Evolutionary conservation across 2,329 filamentous ascomycete genomes (phyloP).

Genomic region (Bertia moriformis): DNA sequence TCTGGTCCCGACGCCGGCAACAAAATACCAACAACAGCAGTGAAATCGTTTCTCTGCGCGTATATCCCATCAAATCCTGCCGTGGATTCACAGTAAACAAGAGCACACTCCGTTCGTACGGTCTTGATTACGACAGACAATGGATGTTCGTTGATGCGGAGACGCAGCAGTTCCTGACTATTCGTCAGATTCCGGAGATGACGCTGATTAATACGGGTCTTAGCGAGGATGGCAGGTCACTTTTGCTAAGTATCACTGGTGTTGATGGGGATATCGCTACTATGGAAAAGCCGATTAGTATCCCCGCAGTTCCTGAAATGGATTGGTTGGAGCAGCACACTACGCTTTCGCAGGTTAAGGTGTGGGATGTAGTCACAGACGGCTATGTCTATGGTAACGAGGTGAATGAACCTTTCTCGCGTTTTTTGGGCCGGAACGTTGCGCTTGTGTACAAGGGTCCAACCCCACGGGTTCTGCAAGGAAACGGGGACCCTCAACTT

Average conservation of each 20-base stretch:
- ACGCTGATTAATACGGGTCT: slow-evolving; percentile 43
- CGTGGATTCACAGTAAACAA: slow-evolving; percentile 39
- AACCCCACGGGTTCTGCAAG: slow-evolving; percentile 32
- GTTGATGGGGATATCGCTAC: slow-evolving; percentile 27
- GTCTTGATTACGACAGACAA: slow-evolving; percentile 45
- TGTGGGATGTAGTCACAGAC: slow-evolving; percentile 45
- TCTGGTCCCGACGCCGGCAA: no score
- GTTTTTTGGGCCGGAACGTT: slow-evolving; percentile 38
- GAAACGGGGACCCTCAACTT: slow-evolving; percentile 35
- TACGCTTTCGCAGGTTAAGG: slow-evolving; percentile 28
- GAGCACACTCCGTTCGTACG: slow-evolving; percentile 34
- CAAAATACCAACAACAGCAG: neutral
- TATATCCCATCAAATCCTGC: slow-evolving; percentile 56
- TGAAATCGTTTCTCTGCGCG: slow-evolving; percentile 19
- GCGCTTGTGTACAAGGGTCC: slow-evolving; percentile 48
- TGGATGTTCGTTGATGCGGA: slow-evolving; percentile 51
- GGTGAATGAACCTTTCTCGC: slow-evolving; percentile 35
- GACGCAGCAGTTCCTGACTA: slow-evolving; percentile 42
- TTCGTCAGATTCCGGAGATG: slow-evolving; percentile 44
- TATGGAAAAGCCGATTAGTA: slow-evolving; percentile 31
- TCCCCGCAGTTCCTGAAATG: slow-evolving; percentile 36
- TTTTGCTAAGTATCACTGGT: neutral
- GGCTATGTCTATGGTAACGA: slow-evolving; percentile 33
- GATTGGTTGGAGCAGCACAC: slow-evolving; percentile 40
- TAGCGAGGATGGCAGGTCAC: slow-evolving; percentile 14